These are phyloP conservation scores for Picochlorum sp. DNA, from an alignment of 139 green algal species.

Conservation along the genomic window DNA sequence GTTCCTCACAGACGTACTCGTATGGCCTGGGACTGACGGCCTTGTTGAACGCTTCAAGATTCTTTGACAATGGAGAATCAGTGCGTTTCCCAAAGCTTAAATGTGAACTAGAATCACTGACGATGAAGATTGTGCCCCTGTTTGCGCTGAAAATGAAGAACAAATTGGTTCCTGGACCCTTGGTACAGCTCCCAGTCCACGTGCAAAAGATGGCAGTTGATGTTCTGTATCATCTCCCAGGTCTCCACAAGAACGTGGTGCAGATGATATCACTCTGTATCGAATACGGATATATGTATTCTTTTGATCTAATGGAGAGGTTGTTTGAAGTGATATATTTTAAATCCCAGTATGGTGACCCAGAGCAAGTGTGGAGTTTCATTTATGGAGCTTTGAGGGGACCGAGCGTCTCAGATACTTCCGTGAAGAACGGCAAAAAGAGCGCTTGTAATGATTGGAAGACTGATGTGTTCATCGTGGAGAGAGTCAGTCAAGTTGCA, in stretches of 20 bases:
- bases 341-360: not conserved
- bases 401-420: not conserved
- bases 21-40: not conserved
- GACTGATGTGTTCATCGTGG: not conserved
- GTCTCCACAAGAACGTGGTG: not conserved
- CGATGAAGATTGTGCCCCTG: not conserved
- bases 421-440: too few species aligned
- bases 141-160: not conserved
- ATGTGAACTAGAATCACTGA: not conserved
- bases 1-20: not conserved
- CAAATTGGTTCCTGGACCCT: not conserved
- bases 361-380: not conserved
- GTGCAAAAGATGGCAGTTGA: not conserved
- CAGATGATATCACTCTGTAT: not conserved
- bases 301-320: not conserved
- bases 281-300: not conserved
- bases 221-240: not conserved
- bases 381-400: not conserved
- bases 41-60: conserved; percentile 1
- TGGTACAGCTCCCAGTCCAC: not conserved
- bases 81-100: not conserved
- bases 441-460: not conserved
- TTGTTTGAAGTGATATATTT: not conserved
- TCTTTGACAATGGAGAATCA: not conserved
- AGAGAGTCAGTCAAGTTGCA: not conserved